Base-by-base conservation (phyloP, 2,329 filamentous ascomycete species). In the Botrytis squamosa region DNA sequence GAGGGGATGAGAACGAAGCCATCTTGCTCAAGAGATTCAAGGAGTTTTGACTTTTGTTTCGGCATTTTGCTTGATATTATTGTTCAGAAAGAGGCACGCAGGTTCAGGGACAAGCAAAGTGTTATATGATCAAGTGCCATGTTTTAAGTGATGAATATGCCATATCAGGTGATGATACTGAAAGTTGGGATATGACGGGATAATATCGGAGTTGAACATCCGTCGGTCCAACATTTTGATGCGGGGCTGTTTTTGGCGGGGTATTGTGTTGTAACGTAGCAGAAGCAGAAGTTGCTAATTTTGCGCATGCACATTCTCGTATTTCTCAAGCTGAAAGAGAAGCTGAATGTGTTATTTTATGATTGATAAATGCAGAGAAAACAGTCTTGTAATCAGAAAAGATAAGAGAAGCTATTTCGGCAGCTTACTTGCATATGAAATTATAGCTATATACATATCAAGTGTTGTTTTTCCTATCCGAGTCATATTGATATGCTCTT, bases 1-100 rank as follows among this genome's bases (percentile, higher is more conserved):
- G 87, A 87, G 59, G 89, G 90, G 79, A 96, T 86, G 73, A 92
- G 83, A 67, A 95, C 91, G 85, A 91, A 97, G 82, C 94, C 94
- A 82, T 96, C 88, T 71, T 84, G 84, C 75, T 90, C 86, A 77
- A 95, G 91, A 49, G 76, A 70, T 4, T 79, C 76, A 71, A 80
- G 78, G 67, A 78, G 75, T 4, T 63, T 40, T 67, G 75, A 72
- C 66, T 77, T 75, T 67, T 74, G 68, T 68, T 77, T 73, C 12
- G 79, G 46, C 76, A 78, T 78, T 67, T 36, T 57, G 9, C 6
- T 57, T 44, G 25, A 49, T 66, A 33, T 4, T 40, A 1, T 38
- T 38, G 12, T 25, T 12, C 42, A 36, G n/a, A 16, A 33, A 25
- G 25, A 29, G 29, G 10, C 29, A 4, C 25, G 29, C 3, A 22